These are phyloP conservation scores for Tricladium varicosporioides DNA, from an alignment of 2,329 filamentous ascomycete species.

Conservation along the genomic window DNA sequence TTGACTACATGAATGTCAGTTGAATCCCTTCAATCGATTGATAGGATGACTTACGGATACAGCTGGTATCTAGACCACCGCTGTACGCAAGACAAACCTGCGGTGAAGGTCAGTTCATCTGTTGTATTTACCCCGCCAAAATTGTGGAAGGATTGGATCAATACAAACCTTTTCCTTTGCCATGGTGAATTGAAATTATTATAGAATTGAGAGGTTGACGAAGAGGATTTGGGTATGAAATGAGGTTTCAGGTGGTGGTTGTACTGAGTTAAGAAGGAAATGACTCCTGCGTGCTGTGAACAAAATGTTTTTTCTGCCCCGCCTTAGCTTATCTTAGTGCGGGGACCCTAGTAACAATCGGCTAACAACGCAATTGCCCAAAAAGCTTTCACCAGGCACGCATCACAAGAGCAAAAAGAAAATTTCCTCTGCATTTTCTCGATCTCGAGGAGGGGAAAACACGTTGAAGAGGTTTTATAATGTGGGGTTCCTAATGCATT, in stretches of 20 bases:
- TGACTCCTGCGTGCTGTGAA: not conserved
- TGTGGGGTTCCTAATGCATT: conserved; percentile 3
- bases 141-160: not conserved
- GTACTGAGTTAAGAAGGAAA: conserved; percentile 4
- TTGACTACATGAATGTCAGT: conserved; percentile 26
- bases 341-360: not conserved
- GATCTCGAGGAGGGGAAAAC: not conserved
- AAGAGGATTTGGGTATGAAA: not conserved
- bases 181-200: conserved; percentile 4
- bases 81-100: conserved; percentile 43
- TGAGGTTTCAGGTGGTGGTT: not conserved
- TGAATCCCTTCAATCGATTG: not conserved
- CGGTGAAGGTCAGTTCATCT: conserved; percentile 12
- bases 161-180: conserved; percentile 10
- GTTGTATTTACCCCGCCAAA: conserved; percentile 8
- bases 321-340: conserved; percentile 10
- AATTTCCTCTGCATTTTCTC: conserved; percentile 19
- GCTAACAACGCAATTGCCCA: not conserved
- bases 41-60: conserved; percentile 31
- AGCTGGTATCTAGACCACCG: conserved; percentile 45
- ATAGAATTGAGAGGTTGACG: not conserved
- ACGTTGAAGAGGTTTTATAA: not conserved
- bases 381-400: conserved; percentile 2
- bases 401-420: conserved; percentile 18
- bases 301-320: conserved; percentile 7